Percentiles rank a stretch among this genome's conserved stretches.
Conservation (phyloP, 371 early-diverging fungal species). For the Parasitella parasitica region DNA sequence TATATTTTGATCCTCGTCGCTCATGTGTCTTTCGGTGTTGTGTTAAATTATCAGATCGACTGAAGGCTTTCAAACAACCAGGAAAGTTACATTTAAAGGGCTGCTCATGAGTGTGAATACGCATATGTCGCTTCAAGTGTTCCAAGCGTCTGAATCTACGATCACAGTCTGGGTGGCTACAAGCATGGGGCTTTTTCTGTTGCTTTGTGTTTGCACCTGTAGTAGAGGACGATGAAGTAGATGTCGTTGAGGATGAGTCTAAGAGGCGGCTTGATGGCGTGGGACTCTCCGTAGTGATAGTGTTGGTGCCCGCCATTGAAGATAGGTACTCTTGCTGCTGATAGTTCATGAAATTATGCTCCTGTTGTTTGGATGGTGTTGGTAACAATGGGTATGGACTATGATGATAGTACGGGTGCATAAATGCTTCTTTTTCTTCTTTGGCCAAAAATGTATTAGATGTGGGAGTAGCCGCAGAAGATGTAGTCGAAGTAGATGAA, state of each 20-base stretch:
- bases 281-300: not conserved
- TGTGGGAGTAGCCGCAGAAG: not conserved
- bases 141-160: constrained; percentile 78
- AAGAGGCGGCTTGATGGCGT: not conserved
- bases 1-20: constrained; percentile 32
- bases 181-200: constrained; percentile 51
- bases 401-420: constrained; percentile 12
- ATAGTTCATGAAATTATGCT: constrained; percentile 7
- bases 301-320: not conserved
- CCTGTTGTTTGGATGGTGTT: constrained; percentile 13
- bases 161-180: constrained; percentile 55
- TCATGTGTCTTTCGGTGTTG: constrained; percentile 66
- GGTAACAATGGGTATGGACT: constrained; percentile 17
- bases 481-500: not conserved
- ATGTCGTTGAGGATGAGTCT: not conserved
- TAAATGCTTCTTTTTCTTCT: constrained; percentile 9
- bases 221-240: constrained; percentile 12
- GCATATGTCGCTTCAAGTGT: constrained; percentile 86
- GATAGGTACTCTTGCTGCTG: not conserved
- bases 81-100: constrained; percentile 73
- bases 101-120: constrained; percentile 82
- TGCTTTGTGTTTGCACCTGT: not conserved
- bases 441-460: constrained; percentile 6
- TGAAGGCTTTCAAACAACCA: constrained; percentile 78
- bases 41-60: constrained; percentile 75